Base-by-base conservation (phyloP, 2,329 filamentous ascomycete genomes). In the Apiospora koreana region DNA sequence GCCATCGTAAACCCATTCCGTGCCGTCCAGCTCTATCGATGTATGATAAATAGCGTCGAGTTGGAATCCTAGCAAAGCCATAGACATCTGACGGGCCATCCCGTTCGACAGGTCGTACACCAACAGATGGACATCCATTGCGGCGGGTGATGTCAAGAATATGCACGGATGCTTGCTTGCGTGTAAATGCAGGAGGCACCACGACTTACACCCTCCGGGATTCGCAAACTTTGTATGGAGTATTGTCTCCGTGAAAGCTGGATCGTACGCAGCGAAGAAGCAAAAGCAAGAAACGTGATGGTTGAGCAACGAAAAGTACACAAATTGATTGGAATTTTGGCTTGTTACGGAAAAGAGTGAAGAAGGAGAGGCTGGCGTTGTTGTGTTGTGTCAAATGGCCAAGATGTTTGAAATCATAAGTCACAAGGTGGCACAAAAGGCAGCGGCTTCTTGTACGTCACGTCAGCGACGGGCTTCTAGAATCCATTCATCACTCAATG, bases 11-110 rank as follows among this genome's bases (percentile, higher is more conserved):
- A 95, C 89, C 80, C 97, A 98, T 81, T 99, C 96, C 67, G 92
- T 87, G n/a, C 91, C 91, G 68, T 91, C 88, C 48, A 98, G 86
- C 54, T 97, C 92, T 69, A 99, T 91, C 0, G 95, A 94, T 0
- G 96, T 98, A 80, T 99, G 96, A 76, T 98, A 98, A 68, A 99
- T 90, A 69, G 96, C 96, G 80, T 98, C 95, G 67, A 98, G 93
- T 68, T 87, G 84, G 74, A 89, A 86, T 21, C 87, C 83, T 12
- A 91, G 80, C 69, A 86, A 74, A 72, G 84, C 80, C 82, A 83
- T 80, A 23, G 87, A 89, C 83, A 89, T 83, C 74, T 89, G 83
- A 12, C 84, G 83, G 18, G 87, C 87, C 54, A 90, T 75, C 25
- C 88, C 88, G n/a, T 80, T 81, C 1, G 93, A 95, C 65, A 95